Evolutionary conservation across 345 rosid species (phyloP).

Genomic region (Populus simonii): DNA sequence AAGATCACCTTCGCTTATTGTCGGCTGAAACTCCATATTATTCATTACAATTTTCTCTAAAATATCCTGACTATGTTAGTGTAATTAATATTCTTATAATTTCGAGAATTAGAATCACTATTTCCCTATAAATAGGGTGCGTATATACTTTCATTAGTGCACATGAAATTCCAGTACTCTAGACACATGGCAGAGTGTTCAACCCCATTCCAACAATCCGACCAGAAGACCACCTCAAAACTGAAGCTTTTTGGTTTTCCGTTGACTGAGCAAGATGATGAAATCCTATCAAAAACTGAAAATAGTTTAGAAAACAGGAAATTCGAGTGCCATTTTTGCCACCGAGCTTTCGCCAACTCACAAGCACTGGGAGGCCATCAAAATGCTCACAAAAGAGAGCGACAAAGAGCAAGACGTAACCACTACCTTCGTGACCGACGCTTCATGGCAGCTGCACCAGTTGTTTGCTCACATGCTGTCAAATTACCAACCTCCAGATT

Average conservation of each 20-base stretch:
- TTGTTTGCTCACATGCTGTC: constrained; percentile 28
- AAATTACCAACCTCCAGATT: constrained; percentile 19
- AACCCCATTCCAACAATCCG: constrained; percentile 14
- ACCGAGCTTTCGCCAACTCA: constrained; percentile 48
- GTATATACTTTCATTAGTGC: neutral
- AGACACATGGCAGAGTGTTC: constrained; percentile 23
- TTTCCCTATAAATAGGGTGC: constrained; percentile 12
- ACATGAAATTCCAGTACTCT: neutral
- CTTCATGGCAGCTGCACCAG: constrained; percentile 28
- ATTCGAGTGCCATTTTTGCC: constrained; percentile 60
- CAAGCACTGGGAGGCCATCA: constrained; percentile 68
- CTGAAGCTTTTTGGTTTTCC: constrained; percentile 46
- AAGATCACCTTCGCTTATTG: too few relatives aligned
- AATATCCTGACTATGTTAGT: too few relatives aligned
- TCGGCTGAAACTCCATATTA: too few relatives aligned
- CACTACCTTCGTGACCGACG: constrained; percentile 30
- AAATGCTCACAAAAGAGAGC: constrained; percentile 62
- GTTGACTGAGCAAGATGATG: constrained; percentile 17
- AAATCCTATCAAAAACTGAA: constrained; percentile 10
- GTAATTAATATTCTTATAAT: neutral
- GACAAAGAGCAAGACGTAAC: constrained; percentile 45
- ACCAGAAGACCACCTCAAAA: constrained; percentile 22
- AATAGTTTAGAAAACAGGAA: constrained; percentile 28
- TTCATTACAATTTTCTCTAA: too few relatives aligned
- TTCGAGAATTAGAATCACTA: neutral